A percentile compares a stretch with the other conserved stretches of the same genome.
Evolutionary conservation across 257 asterid species (phyloP).

Genomic region (Nicotiana undulata): DNA sequence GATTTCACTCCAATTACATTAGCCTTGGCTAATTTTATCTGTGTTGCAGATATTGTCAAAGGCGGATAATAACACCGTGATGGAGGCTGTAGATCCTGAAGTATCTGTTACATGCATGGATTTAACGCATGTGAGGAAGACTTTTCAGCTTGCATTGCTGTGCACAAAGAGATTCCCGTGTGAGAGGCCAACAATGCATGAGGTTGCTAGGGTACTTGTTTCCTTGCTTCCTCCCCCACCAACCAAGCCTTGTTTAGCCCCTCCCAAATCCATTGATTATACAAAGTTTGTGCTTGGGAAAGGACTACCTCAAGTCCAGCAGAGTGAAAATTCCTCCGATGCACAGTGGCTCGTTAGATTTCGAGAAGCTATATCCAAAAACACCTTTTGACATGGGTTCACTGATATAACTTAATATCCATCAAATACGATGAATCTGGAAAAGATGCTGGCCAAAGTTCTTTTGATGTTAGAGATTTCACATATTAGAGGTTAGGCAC

Average conservation of each 20-base stretch:
- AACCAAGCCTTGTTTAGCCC: constrained; percentile 21
- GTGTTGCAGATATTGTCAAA: constrained; percentile 60
- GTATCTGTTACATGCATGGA: constrained; percentile 87
- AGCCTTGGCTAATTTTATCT: background rate
- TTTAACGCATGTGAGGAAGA: constrained; percentile 51
- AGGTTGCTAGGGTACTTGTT: constrained; percentile 63
- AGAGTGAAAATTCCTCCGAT: constrained; percentile 50
- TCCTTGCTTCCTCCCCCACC: constrained; percentile 63
- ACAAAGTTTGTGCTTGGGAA: constrained; percentile 44
- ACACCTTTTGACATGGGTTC: constrained; percentile 32
- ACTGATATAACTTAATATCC: background rate
- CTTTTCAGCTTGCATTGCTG: constrained; percentile 79
- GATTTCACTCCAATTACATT: background rate
- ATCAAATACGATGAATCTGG: background rate
- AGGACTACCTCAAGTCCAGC: constrained; percentile 35
- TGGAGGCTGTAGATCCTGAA: constrained; percentile 91
- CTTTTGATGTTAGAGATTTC: constrained; percentile 2
- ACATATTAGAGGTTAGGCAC: background rate
- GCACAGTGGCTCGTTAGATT: constrained; percentile 82
- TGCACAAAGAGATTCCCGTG: constrained; percentile 69
- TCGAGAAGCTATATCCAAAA: constrained; percentile 79
- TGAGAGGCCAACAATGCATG: constrained; percentile 91
- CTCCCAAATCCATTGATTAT: constrained; percentile 37
- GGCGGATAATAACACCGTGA: constrained; percentile 72
- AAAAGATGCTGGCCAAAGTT: background rate